These are phyloP conservation scores for Hypomontagnella monticulosa DNA, from an alignment of 495 filamentous ascomycete species.

Conservation along the genomic window DNA sequence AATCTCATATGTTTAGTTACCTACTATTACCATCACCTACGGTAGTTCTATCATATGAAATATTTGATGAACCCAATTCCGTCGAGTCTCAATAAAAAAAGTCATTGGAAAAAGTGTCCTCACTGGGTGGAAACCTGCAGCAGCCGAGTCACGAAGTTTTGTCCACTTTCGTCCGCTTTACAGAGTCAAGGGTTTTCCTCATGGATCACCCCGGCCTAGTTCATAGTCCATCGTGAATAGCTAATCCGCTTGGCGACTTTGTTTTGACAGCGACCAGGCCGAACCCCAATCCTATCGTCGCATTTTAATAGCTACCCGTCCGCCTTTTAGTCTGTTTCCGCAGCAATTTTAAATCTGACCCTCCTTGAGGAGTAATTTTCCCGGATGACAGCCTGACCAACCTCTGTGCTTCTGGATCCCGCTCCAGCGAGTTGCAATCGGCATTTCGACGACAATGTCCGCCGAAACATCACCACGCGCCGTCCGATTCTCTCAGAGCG, in stretches of 20 bases:
- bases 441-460: slow-evolving; percentile 43
- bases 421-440: slow-evolving; percentile 35
- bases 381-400: slow-evolving; percentile 32
- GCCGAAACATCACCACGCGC: slow-evolving; percentile 60
- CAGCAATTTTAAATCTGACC: neutral
- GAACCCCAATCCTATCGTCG: slow-evolving; percentile 18
- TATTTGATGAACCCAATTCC: slow-evolving; percentile 5
- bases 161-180: slow-evolving; percentile 32
- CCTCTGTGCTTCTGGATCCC: slow-evolving; percentile 22
- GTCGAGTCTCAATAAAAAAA: no score
- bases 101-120: slow-evolving; percentile 21
- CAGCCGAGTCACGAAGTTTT: slow-evolving; percentile 35
- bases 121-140: slow-evolving; percentile 37
- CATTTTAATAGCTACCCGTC: slow-evolving; percentile 13
- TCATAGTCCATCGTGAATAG: slow-evolving; percentile 40
- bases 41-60: slow-evolving; percentile 9
- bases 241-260: slow-evolving; percentile 36
- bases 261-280: slow-evolving; percentile 29
- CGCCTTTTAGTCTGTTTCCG: slow-evolving; percentile 4
- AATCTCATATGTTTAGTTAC: slow-evolving; percentile 1
- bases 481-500: slow-evolving; percentile 62
- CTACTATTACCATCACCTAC: neutral
- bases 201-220: slow-evolving; percentile 40
- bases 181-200: slow-evolving; percentile 26
- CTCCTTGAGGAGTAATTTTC: neutral